These are phyloP conservation scores for Saturnispora zaruensis DNA, from an alignment of 805 yeast species.

Conservation along the genomic window DNA sequence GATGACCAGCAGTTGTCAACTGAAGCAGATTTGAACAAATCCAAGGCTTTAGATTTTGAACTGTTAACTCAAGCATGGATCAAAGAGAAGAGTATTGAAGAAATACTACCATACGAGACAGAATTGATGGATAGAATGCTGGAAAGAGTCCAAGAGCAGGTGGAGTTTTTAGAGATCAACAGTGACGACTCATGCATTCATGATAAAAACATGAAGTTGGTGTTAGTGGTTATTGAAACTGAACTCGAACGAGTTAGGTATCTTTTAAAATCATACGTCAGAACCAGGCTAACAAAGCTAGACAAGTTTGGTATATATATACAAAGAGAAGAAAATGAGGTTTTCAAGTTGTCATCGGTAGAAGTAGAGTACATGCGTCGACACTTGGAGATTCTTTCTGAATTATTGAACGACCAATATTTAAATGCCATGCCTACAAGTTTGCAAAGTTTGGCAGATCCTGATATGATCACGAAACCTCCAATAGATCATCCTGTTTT, in stretches of 20 bases:
- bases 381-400: slow-evolving; percentile 57
- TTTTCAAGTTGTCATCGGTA: slow-evolving; percentile 41
- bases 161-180: slow-evolving; percentile 68
- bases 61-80: slow-evolving; percentile 61
- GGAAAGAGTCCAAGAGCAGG: slow-evolving; percentile 53
- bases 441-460: slow-evolving; percentile 69
- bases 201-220: slow-evolving; percentile 62
- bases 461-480: slow-evolving; percentile 74
- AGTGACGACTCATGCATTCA: slow-evolving; percentile 66
- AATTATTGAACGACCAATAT: slow-evolving; percentile 60
- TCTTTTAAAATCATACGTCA: slow-evolving; percentile 67
- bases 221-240: slow-evolving; percentile 78
- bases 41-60: slow-evolving; percentile 32
- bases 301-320: slow-evolving; percentile 62
- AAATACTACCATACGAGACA: slow-evolving; percentile 66
- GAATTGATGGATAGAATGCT: slow-evolving; percentile 50
- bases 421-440: slow-evolving; percentile 45
- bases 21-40: slow-evolving; percentile 7
- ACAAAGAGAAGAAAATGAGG: slow-evolving; percentile 33
- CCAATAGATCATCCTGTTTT: slow-evolving; percentile 73
- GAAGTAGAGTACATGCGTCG: slow-evolving; percentile 61
- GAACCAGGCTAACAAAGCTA: slow-evolving; percentile 69
- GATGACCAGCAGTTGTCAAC: slow-evolving; percentile 30
- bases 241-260: slow-evolving; percentile 85
- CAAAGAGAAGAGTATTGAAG: slow-evolving; percentile 81